Evolutionary conservation across 805 yeast genomes (phyloP).

Genomic region (Ogataea saltuana): DNA sequence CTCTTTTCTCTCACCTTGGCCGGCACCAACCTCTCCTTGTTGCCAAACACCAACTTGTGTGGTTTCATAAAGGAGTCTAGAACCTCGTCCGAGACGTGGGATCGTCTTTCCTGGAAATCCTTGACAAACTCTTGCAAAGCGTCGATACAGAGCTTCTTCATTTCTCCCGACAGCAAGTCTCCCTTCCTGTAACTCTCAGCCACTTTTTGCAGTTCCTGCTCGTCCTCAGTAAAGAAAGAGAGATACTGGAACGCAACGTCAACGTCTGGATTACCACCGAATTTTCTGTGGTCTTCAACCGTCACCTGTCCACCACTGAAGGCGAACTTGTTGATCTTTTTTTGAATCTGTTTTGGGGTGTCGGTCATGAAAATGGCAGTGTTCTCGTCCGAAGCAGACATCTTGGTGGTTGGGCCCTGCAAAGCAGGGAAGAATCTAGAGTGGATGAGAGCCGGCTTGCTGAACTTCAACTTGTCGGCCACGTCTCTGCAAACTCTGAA

Average conservation of each 20-base stretch:
- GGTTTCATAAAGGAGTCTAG: constrained; percentile 78
- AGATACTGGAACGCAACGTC: constrained; percentile 95
- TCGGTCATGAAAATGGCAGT: constrained; percentile 95
- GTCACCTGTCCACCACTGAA: constrained; percentile 92
- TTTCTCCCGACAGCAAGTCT: constrained; percentile 85
- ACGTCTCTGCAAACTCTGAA: constrained; percentile 97
- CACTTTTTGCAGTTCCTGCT: constrained; percentile 64
- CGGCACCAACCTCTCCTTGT: constrained; percentile 71
- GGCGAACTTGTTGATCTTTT: constrained; percentile 94
- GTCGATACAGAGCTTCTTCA: constrained; percentile 84
- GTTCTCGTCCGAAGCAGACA: constrained; percentile 92
- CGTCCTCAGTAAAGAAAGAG: constrained; percentile 87
- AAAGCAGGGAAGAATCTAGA: constrained; percentile 97
- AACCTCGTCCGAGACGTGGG: constrained; percentile 58
- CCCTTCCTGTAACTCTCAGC: constrained; percentile 73
- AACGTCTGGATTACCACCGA: constrained; percentile 92
- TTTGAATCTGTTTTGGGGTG: constrained; percentile 86
- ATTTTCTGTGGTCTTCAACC: constrained; percentile 83
- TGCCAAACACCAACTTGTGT: constrained; percentile 76
- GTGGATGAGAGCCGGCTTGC: constrained; percentile 91
- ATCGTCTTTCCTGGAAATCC: constrained; percentile 79
- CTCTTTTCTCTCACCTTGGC: constrained; percentile 55
- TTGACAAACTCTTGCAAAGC: constrained; percentile 76
- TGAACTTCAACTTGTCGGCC: constrained; percentile 85
- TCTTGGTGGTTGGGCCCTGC: constrained; percentile 94